Conservation (phyloP, 2,329 filamentous ascomycete species). For the Cephalotrichum gorgonifer region DNA sequence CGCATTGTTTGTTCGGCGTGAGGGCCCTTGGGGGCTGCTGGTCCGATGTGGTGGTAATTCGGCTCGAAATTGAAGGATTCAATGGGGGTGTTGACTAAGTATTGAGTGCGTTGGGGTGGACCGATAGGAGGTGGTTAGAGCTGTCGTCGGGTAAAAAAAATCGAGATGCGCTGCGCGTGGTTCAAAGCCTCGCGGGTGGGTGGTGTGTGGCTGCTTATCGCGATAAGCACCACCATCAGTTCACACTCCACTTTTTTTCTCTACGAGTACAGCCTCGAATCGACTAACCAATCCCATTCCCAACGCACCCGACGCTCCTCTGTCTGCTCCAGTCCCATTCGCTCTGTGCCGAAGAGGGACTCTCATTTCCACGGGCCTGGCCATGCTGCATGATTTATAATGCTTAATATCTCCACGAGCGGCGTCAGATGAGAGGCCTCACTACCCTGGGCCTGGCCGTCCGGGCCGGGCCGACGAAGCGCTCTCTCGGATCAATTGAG, state of each 20-base stretch:
- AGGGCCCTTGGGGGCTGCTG: background rate
- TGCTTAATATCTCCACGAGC: background rate
- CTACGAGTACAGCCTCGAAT: background rate
- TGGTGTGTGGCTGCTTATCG: background rate
- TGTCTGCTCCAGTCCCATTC: too few relatives aligned
- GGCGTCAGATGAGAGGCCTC: background rate
- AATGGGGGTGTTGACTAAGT: background rate
- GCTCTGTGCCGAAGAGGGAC: too few relatives aligned
- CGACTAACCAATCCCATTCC: background rate
- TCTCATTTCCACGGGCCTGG: too few relatives aligned
- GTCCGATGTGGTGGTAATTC: background rate
- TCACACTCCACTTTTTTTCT: background rate
- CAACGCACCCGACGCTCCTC: too few relatives aligned
- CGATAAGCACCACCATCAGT: conserved; percentile 1
- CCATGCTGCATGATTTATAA: background rate
- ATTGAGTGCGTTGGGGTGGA: background rate
- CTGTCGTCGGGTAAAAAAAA: background rate
- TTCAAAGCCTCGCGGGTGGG: background rate
- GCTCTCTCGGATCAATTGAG: background rate
- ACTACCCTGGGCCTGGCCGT: background rate
- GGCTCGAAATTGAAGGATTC: background rate
- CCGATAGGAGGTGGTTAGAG: background rate
- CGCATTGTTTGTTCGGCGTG: conserved; percentile 5
- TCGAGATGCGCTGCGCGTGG: background rate
- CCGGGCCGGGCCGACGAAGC: background rate